A percentile compares a stretch with the other conserved stretches of the same genome.
phyloP scores from a whole-genome alignment of 176 grass and related monocot genomes.

The Carex littledalei region DNA sequence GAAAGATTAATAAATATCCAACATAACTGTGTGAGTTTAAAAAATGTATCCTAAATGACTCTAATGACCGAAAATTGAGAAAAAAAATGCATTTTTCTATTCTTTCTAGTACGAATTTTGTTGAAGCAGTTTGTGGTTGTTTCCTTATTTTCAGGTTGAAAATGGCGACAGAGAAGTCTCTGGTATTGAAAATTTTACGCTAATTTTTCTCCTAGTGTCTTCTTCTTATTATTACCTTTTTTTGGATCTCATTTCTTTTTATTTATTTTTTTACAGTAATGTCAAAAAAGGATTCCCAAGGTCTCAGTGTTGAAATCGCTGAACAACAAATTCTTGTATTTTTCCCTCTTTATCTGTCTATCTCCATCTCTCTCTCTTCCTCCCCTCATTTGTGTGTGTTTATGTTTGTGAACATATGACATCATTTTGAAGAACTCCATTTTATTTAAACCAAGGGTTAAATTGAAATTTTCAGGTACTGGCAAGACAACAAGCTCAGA shows the following conservation, averaged over 20 bases:
- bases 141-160: conserved; percentile 46
- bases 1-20: background rate
- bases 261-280: conserved; percentile 46
- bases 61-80: background rate
- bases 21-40: background rate
- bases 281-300: conserved; percentile 55
- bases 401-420: conserved; percentile 9
- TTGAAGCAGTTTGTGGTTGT: background rate
- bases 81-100: background rate
- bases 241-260: background rate
- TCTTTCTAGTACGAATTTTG: background rate
- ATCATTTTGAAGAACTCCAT: conserved; percentile 10
- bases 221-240: background rate
- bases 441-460: conserved; percentile 17
- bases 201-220: background rate
- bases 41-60: conserved; percentile 1
- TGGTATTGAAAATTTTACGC: conserved; percentile 40
- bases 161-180: conserved; percentile 40
- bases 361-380: background rate
- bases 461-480: conserved; percentile 63
- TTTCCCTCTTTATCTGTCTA: background rate
- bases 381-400: background rate
- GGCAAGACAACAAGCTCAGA: conserved; percentile 87
- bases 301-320: conserved; percentile 47
- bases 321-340: conserved; percentile 98